phyloP scores from a whole-genome alignment of 768 basidiomycete genomes.

The Daedaleopsis sinensis region DNA sequence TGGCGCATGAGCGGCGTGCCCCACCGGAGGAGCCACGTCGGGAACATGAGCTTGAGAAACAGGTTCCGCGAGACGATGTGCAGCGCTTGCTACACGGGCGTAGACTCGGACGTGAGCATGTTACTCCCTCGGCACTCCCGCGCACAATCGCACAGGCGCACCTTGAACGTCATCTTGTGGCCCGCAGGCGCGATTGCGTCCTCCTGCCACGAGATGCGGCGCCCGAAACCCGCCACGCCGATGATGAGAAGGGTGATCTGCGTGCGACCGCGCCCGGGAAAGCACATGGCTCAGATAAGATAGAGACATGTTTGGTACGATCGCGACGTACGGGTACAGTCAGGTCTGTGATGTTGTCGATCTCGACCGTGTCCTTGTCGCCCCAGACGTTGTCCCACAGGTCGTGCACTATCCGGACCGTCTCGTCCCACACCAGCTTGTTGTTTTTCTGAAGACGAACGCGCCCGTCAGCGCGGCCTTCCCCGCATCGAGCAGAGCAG shows the following conservation, averaged over 20 bases:
- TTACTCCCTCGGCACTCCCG: too few species aligned
- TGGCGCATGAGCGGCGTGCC: slow-evolving; percentile 24
- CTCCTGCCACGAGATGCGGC: slow-evolving; percentile 51
- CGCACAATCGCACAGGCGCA: background rate
- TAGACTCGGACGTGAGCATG: background rate
- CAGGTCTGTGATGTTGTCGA: slow-evolving; percentile 52
- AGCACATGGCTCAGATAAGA: background rate
- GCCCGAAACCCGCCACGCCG: slow-evolving; percentile 59
- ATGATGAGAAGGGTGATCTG: slow-evolving; percentile 62
- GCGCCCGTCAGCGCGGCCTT: background rate
- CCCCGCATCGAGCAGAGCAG: too few species aligned
- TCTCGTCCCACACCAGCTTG: slow-evolving; percentile 43
- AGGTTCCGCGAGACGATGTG: slow-evolving; percentile 33
- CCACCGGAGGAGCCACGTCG: slow-evolving; percentile 28
- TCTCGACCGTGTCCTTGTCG: slow-evolving; percentile 39
- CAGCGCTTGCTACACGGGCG: slow-evolving; percentile 26
- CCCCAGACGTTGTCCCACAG: slow-evolving; percentile 50
- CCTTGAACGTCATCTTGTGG: slow-evolving; percentile 40
- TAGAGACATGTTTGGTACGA: too few species aligned
- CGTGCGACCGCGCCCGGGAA: background rate
- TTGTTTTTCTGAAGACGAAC: slow-evolving; percentile 35
- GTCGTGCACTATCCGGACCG: slow-evolving; percentile 33
- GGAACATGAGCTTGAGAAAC: slow-evolving; percentile 28
- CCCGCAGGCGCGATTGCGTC: slow-evolving; percentile 43
- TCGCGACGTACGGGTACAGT: slow-evolving; percentile 52